These are phyloP conservation scores for Skeletonema grethae DNA, from an alignment of 108 stramenopile genomes.

Conservation along the genomic window DNA sequence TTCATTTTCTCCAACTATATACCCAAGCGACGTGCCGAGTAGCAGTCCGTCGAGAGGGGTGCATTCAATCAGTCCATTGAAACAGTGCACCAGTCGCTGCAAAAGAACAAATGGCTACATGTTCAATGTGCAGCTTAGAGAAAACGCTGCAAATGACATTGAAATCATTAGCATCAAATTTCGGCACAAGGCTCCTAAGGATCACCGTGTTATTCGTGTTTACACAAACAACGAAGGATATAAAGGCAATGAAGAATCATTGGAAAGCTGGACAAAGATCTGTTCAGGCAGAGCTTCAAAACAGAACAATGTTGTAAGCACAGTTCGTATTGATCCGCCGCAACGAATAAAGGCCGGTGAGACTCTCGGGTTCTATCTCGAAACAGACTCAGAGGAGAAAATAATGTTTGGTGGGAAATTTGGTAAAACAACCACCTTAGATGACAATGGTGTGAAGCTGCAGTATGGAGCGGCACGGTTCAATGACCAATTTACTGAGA, in stretches of 20 bases:
- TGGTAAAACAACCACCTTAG: not conserved
- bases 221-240: not conserved
- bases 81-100: not conserved
- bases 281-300: not conserved
- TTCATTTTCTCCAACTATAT: not conserved
- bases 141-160: not conserved
- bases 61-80: constrained; percentile 1
- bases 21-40: not conserved
- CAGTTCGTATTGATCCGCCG: not conserved
- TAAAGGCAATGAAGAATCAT: not conserved
- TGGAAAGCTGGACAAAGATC: not conserved
- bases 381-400: not conserved
- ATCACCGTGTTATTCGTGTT: not conserved
- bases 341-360: not conserved
- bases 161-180: not conserved
- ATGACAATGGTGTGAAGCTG: not conserved
- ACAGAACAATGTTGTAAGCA: not conserved
- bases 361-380: not conserved
- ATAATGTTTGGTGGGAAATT: not conserved
- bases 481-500: not conserved
- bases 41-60: not conserved
- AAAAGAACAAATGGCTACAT: not conserved
- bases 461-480: not conserved
- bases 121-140: not conserved
- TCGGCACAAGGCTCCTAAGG: not conserved